Evolutionary conservation across 1,284 basidiomycete species (phyloP).

Genomic region (Moniliella sp.): DNA sequence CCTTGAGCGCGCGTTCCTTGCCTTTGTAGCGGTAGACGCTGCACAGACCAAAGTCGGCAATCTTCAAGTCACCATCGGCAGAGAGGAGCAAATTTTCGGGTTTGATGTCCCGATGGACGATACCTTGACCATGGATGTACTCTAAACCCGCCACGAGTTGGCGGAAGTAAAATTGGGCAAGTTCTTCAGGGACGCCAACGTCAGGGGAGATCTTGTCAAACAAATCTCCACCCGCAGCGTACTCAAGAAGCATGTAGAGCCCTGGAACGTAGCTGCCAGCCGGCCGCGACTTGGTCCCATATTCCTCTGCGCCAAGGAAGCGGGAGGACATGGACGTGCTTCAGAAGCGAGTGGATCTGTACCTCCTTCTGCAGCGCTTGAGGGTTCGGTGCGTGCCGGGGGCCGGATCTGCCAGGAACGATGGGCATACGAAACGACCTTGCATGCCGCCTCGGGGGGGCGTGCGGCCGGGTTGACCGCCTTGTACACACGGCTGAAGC

Average conservation of each 20-base stretch:
- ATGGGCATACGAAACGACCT: background rate
- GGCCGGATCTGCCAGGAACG: too few relatives aligned
- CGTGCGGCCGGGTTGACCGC: background rate
- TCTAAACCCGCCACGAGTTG: conserved; percentile 59
- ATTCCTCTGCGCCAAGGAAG: conserved; percentile 47
- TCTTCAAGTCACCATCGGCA: conserved; percentile 44
- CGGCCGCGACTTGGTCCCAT: conserved; percentile 7
- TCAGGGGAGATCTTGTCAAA: conserved; percentile 90
- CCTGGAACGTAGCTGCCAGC: conserved; percentile 34
- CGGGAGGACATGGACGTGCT: conserved; percentile 61
- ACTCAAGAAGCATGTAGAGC: conserved; percentile 74
- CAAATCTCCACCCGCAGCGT: conserved; percentile 77
- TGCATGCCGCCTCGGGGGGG: background rate
- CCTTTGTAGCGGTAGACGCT: conserved; percentile 77
- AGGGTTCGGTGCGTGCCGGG: too few relatives aligned
- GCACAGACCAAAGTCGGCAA: conserved; percentile 84
- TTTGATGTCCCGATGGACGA: conserved; percentile 37
- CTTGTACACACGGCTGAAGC: background rate
- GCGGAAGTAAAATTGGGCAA: conserved; percentile 73
- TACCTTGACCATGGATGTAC: conserved; percentile 53
- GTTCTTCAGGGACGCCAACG: conserved; percentile 61
- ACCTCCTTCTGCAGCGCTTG: conserved; percentile 55
- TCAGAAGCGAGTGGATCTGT: conserved; percentile 62
- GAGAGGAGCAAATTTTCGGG: conserved; percentile 35
- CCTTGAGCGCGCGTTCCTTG: conserved; percentile 39